Evolutionary conservation across 169 alveolate genomes (phyloP).

Genomic region (Babesia ovata): DNA sequence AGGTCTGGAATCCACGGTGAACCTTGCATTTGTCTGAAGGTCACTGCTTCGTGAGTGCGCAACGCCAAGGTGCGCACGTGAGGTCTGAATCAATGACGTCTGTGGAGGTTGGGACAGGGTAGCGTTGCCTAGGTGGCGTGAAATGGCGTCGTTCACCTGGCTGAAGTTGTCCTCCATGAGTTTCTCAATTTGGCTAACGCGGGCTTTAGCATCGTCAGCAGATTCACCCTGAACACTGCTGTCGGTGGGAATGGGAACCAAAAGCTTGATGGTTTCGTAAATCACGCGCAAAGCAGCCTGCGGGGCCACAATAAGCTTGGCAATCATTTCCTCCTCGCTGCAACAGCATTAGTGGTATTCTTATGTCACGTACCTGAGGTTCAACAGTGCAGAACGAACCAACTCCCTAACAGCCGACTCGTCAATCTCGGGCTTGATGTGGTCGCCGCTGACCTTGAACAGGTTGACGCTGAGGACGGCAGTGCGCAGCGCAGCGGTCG

Average conservation of each 20-base stretch:
- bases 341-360: no score
- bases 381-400: constrained; percentile 16
- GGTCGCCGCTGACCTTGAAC: constrained; percentile 16
- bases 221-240: no score
- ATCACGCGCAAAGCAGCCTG: constrained; percentile 52
- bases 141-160: background rate
- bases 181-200: background rate
- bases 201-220: background rate
- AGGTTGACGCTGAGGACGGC: constrained; percentile 26
- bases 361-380: constrained; percentile 3
- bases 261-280: constrained; percentile 30
- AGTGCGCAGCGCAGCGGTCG: constrained; percentile 7
- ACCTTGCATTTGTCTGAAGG: background rate
- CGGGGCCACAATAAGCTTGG: constrained; percentile 47
- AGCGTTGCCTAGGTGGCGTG: background rate
- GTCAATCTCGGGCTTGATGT: constrained; percentile 20
- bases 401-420: background rate
- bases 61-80: background rate
- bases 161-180: constrained; percentile 13
- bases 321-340: constrained; percentile 53
- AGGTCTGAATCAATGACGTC: constrained; percentile 8
- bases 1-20: constrained; percentile 6
- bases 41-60: background rate
- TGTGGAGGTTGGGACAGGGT: background rate
- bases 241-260: constrained; percentile 29